phyloP scores from a whole-genome alignment of 2,329 filamentous ascomycete genomes.

The Colletotrichum agaves region DNA sequence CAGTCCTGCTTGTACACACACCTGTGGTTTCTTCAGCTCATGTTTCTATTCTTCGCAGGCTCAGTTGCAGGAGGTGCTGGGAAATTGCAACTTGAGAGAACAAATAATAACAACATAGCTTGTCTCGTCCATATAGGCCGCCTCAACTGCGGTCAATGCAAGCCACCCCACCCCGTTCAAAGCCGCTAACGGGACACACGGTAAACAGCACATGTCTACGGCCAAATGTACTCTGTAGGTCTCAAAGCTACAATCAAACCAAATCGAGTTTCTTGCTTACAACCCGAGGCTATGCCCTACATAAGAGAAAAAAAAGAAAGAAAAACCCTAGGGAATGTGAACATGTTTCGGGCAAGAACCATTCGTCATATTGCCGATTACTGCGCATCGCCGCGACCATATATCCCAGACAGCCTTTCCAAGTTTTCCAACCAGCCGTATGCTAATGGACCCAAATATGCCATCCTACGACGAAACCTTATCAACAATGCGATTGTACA shows the following conservation, averaged over 20 bases:
- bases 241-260: background rate
- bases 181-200: background rate
- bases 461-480: background rate
- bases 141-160: conserved; percentile 6
- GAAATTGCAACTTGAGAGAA: background rate
- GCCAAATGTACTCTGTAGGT: background rate
- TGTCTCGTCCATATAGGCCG: background rate
- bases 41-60: background rate
- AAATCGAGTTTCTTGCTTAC: background rate
- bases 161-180: conserved; percentile 6
- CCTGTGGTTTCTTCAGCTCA: background rate
- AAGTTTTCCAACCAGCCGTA: background rate
- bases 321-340: no score
- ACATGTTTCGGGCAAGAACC: no score
- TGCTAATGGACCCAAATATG: background rate
- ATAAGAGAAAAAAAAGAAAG: no score
- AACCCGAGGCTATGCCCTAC: background rate
- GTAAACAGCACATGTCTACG: background rate
- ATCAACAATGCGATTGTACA: background rate
- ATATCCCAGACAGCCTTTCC: background rate
- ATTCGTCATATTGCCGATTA: background rate
- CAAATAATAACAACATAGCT: conserved; percentile 9
- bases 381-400: background rate
- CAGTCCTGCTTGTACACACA: no score
- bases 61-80: conserved; percentile 10